Evolutionary conservation across 2,329 filamentous ascomycete genomes (phyloP).

Genomic region (Neofusicoccum cordaticola): DNA sequence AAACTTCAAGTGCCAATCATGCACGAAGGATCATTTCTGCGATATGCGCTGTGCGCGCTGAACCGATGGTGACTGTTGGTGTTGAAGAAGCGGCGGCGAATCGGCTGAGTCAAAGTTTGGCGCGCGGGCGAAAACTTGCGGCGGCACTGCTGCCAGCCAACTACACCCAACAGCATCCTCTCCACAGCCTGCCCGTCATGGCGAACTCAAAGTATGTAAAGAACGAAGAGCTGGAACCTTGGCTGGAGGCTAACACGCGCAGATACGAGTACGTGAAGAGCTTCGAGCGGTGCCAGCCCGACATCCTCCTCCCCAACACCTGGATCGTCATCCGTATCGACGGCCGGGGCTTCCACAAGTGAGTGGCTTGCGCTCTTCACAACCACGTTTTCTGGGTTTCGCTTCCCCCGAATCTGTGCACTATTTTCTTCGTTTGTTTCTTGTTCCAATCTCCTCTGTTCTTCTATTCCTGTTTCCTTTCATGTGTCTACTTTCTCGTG

Average conservation of each 20-base stretch:
- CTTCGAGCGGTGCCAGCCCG: slow-evolving; percentile 72
- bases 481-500: neutral
- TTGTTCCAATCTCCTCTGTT: neutral
- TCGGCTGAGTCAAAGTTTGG: slow-evolving; percentile 3
- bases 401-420: neutral
- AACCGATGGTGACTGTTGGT: too few species aligned
- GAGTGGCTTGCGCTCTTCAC: neutral
- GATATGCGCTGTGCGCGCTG: too few species aligned
- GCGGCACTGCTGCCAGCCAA: neutral
- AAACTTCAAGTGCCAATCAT: neutral
- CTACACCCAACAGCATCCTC: neutral
- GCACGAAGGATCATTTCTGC: too few species aligned
- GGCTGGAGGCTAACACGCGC: slow-evolving; percentile 13
- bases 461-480: neutral
- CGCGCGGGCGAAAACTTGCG: neutral
- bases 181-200: slow-evolving; percentile 16
- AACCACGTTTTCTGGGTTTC: neutral
- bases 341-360: slow-evolving; percentile 94
- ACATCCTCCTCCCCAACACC: slow-evolving; percentile 79
- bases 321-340: slow-evolving; percentile 96
- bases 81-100: neutral
- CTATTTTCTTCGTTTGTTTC: slow-evolving; percentile 16
- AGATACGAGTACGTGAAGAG: slow-evolving; percentile 92
- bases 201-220: slow-evolving; percentile 24
- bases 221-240: neutral